Conservation (phyloP, 1,284 basidiomycete species). For the Earliella scabrosa region DNA sequence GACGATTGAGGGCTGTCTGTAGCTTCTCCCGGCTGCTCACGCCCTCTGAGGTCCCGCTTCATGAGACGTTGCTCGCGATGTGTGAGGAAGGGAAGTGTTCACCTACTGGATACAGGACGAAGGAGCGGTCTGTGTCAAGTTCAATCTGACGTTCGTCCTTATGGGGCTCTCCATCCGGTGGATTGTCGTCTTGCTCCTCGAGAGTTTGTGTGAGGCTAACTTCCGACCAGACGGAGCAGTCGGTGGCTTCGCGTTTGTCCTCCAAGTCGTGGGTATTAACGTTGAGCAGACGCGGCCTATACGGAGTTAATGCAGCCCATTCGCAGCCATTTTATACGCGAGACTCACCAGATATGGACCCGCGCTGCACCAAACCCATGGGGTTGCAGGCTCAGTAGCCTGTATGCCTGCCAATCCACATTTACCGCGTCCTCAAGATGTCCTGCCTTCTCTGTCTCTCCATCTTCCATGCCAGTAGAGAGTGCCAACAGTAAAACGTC, state of each 20-base stretch:
- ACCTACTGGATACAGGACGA: conserved; percentile 89
- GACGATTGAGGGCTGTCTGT: conserved; percentile 70
- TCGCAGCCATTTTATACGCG: conserved; percentile 13
- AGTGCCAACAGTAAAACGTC: neutral
- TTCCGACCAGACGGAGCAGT: conserved; percentile 6
- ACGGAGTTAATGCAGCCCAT: conserved; percentile 25
- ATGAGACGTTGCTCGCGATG: conserved; percentile 12
- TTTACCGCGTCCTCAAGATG: neutral
- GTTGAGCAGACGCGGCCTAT: conserved; percentile 55
- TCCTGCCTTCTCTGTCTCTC: neutral
- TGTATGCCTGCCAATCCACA: conserved; percentile 53
- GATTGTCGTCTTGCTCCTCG: neutral
- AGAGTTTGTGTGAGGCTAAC: neutral
- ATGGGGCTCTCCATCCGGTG: conserved; percentile 48
- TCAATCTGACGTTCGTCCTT: conserved; percentile 84
- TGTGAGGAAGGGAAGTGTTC: conserved; percentile 38
- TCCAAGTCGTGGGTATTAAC: conserved; percentile 22
- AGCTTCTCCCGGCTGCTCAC: conserved; percentile 49
- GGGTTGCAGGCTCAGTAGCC: conserved; percentile 53
- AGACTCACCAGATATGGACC: conserved; percentile 57
- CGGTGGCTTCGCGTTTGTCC: conserved; percentile 6
- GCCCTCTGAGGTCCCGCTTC: conserved; percentile 15
- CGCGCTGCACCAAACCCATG: conserved; percentile 67
- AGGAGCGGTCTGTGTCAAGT: conserved; percentile 87
- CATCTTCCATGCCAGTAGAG: neutral